Evolutionary conservation across 75 land plant genomes (phyloP), one percentile per base, ranked within the genome.

Genomic region (Picea sitchensis): DNA sequence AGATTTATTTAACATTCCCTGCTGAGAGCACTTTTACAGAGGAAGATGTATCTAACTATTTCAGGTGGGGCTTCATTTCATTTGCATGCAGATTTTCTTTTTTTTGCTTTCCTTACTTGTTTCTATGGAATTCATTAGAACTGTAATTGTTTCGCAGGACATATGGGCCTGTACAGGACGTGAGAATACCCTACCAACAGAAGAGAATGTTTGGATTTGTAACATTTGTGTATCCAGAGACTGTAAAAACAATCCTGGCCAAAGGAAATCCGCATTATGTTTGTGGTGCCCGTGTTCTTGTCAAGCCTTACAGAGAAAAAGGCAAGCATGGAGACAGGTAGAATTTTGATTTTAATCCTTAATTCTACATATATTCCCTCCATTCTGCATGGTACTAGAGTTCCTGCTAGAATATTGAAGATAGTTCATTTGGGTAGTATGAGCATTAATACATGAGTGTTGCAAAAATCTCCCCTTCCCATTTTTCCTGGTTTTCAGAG

Each of bases 161-260:
- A 3, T 97, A 84, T 83, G 98, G 98, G 32, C 92, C 88, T 5
- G 99, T 97, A 71, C 91, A 92, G 72, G 99, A 95, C 87, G 99
- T 97, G 75, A 88, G 98, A 73, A 97, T 97, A 59, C 99, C 98
- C 0, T 90, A 90, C 65, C 98, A 97, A 81, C 96, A 97, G 85
- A 95, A 93, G 82, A 79, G 99, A 63, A 97, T 95, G 98, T 95
- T 93, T 86, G 99, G 99, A 9, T 97, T 97, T 84, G 99, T 97
- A n/a, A 97, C 98, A 58, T 97, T 95, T 82, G 79, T 82, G 38
- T 89, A 89, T 80, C 60, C 92, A 15, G 95, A 95, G 71, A 97
- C 98, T 36, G 99, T 91, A 61, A 92, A 84, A 73, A 54, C 83
- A 36, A 88, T 97, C 71, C 81, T 97, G 80, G 78, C 89, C 9